phyloP scores from a whole-genome alignment of 2,329 filamentous ascomycete species.

The Thelonectria olida region DNA sequence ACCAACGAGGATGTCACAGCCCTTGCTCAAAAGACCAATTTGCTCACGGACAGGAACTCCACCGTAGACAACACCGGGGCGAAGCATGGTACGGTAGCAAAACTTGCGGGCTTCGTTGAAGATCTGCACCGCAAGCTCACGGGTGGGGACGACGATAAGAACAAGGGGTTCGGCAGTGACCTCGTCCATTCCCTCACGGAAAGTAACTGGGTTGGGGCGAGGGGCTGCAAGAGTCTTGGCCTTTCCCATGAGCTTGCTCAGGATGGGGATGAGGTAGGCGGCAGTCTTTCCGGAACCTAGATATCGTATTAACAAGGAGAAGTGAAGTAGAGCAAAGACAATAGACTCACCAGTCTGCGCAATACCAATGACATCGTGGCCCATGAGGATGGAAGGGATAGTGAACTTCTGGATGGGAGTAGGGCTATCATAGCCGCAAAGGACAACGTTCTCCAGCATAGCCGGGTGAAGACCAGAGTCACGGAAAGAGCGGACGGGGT shows the following conservation, averaged over 20 bases:
- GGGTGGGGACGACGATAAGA: constrained; percentile 84
- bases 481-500: constrained; percentile 68
- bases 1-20: constrained; percentile 89
- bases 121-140: constrained; percentile 92
- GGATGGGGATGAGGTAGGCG: constrained; percentile 87
- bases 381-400: constrained; percentile 79
- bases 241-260: constrained; percentile 95
- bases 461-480: constrained; percentile 86
- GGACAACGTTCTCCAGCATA: constrained; percentile 79
- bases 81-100: constrained; percentile 94
- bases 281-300: constrained; percentile 95
- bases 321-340: not conserved
- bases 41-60: constrained; percentile 79
- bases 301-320: not conserved
- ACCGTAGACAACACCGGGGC: constrained; percentile 89
- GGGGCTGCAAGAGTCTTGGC: constrained; percentile 85
- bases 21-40: constrained; percentile 76
- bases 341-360: constrained; percentile 83
- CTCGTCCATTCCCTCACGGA: constrained; percentile 55
- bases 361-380: constrained; percentile 85
- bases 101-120: constrained; percentile 94
- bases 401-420: constrained; percentile 91
- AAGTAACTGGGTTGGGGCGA: constrained; percentile 72
- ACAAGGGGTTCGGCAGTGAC: constrained; percentile 88
- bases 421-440: constrained; percentile 75